Conservation (phyloP, 768 basidiomycete species). For the Cystoderma amianthinum region DNA sequence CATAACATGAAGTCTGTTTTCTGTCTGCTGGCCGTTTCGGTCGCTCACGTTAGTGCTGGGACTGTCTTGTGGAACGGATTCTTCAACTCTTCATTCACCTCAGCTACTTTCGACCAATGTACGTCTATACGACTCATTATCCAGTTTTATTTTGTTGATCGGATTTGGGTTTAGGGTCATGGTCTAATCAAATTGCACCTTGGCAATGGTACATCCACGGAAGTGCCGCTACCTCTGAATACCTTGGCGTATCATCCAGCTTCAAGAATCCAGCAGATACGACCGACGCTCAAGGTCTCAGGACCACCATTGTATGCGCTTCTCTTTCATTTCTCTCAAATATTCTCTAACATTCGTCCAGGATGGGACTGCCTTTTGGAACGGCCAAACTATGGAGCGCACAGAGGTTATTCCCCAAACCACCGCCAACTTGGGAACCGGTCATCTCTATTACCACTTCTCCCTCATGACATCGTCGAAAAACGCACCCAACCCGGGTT, state of each 20-base stretch:
- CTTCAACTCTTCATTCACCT: conserved; percentile 40
- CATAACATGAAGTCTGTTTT: no score
- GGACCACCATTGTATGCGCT: conserved; percentile 50
- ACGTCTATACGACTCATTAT: conserved; percentile 6
- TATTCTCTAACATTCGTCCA: no score
- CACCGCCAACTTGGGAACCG: conserved; percentile 45
- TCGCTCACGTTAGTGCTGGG: conserved; percentile 33
- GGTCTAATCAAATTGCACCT: conserved; percentile 44
- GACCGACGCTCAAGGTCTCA: conserved; percentile 41
- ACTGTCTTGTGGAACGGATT: conserved; percentile 49
- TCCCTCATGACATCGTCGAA: conserved; percentile 40
- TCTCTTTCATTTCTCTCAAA: no score
- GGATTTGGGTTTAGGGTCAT: conserved; percentile 34
- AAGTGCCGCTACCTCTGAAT: conserved; percentile 39
- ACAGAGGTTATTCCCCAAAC: conserved; percentile 39
- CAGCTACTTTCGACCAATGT: conserved; percentile 49
- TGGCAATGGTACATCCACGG: conserved; percentile 66
- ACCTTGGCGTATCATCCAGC: conserved; percentile 39
- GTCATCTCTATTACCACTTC: conserved; percentile 59
- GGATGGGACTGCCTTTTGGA: conserved; percentile 48
- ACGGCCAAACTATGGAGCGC: conserved; percentile 43
- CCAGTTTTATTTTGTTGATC: neutral
- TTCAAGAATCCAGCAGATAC: conserved; percentile 57
- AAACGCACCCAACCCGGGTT: no score
- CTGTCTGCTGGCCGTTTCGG: conserved; percentile 23